These are phyloP conservation scores for Quercus lobata DNA, from an alignment of 331 rosid species.

Conservation along the genomic window DNA sequence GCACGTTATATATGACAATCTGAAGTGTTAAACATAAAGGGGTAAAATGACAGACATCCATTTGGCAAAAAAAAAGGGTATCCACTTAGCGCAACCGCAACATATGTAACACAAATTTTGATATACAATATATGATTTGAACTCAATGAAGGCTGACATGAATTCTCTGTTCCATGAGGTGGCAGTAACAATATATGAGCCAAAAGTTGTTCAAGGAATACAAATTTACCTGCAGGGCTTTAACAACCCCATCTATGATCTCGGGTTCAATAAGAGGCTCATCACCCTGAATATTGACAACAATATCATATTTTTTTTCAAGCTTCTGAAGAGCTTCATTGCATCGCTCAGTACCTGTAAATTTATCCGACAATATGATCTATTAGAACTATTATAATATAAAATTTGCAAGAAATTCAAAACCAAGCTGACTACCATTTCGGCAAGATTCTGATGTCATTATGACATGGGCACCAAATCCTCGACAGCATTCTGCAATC, in stretches of 20 bases:
- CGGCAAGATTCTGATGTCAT: slow-evolving; percentile 91
- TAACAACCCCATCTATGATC: slow-evolving; percentile 83
- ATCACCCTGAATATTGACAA: slow-evolving; percentile 97
- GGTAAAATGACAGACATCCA: too few species aligned
- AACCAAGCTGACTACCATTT: slow-evolving; percentile 54
- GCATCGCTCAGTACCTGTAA: slow-evolving; percentile 90
- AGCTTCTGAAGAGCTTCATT: slow-evolving; percentile 88
- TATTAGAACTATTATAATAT: neutral
- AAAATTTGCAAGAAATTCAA: neutral
- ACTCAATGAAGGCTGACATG: neutral
- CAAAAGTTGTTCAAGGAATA: neutral
- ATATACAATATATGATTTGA: neutral
- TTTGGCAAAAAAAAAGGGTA: too few species aligned
- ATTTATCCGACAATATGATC: slow-evolving; percentile 3
- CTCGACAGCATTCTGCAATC: slow-evolving; percentile 83
- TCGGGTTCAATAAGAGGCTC: slow-evolving; percentile 97
- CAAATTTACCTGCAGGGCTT: slow-evolving; percentile 73
- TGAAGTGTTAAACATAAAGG: too few species aligned
- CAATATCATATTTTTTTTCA: slow-evolving; percentile 75
- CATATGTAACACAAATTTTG: too few species aligned
- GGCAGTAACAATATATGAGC: neutral
- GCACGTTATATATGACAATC: too few species aligned
- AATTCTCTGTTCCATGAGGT: neutral
- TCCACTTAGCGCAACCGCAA: too few species aligned
- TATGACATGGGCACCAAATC: slow-evolving; percentile 88